phyloP scores from a whole-genome alignment of 2,329 filamentous ascomycete genomes.

The Fusarium compactum region DNA sequence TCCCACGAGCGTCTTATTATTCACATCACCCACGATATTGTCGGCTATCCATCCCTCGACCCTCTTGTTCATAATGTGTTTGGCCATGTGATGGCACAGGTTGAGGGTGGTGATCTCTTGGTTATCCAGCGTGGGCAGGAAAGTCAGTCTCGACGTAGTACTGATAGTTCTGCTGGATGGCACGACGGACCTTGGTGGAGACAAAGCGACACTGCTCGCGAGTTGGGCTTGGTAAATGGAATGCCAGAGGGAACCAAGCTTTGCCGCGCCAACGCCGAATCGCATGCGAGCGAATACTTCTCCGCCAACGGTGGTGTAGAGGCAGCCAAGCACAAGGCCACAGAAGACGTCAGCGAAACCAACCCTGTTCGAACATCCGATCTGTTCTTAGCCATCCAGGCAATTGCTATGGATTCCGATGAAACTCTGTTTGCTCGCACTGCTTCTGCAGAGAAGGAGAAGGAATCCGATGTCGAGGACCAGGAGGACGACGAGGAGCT shows the following conservation, averaged over 20 bases:
- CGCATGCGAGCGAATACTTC: slow-evolving; percentile 89
- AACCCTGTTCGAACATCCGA: slow-evolving; percentile 95
- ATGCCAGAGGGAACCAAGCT: slow-evolving; percentile 90
- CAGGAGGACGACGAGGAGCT: slow-evolving; percentile 69
- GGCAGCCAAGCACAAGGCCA: slow-evolving; percentile 81
- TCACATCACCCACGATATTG: slow-evolving; percentile 95
- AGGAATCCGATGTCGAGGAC: slow-evolving; percentile 65
- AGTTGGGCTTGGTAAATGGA: slow-evolving; percentile 83
- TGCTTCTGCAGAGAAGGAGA: slow-evolving; percentile 65
- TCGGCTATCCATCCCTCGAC: slow-evolving; percentile 93
- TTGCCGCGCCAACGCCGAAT: slow-evolving; percentile 87
- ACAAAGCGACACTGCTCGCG: slow-evolving; percentile 74
- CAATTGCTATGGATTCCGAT: slow-evolving; percentile 75
- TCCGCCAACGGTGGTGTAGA: slow-evolving; percentile 81
- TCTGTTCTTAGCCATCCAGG: slow-evolving; percentile 95
- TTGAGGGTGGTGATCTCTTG: slow-evolving; percentile 94
- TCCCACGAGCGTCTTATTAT: slow-evolving; percentile 97
- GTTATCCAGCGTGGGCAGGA: slow-evolving; percentile 95
- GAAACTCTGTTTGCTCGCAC: slow-evolving; percentile 75
- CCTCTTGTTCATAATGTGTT: slow-evolving; percentile 93
- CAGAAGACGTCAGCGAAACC: slow-evolving; percentile 80
- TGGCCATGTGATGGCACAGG: slow-evolving; percentile 97
- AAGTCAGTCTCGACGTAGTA: slow-evolving; percentile 74
- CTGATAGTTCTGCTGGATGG: slow-evolving; percentile 76
- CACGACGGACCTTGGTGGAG: slow-evolving; percentile 98